phyloP scores from a whole-genome alignment of 331 rosid species.

The Spiraea crenata region DNA sequence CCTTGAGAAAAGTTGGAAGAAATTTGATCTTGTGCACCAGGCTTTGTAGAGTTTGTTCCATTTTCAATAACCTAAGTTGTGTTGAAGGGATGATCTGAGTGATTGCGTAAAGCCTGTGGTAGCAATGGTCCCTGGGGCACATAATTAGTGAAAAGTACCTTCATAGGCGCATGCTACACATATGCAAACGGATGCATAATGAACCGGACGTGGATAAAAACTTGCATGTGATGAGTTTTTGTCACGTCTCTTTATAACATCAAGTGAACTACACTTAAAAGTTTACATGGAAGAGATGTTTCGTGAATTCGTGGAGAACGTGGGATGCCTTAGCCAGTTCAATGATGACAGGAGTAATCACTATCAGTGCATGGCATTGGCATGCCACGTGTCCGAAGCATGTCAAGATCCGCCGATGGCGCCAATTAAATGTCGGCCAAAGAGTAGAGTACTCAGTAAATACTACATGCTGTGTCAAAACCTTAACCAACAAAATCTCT shows the following conservation, averaged over 20 bases:
- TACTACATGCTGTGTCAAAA: background rate
- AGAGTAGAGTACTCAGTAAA: background rate
- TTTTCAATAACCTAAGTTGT: no score
- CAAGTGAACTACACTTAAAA: no score
- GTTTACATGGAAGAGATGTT: no score
- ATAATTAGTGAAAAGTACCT: background rate
- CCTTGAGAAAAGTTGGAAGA: no score
- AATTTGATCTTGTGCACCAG: no score
- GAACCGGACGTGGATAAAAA: background rate
- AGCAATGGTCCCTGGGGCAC: no score
- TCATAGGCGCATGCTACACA: background rate
- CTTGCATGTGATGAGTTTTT: no score
- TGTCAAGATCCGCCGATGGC: background rate
- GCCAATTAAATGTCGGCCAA: conserved; percentile 4
- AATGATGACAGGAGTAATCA: background rate
- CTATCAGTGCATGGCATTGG: background rate
- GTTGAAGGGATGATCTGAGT: no score
- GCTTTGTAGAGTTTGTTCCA: no score
- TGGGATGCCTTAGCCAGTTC: conserved; percentile 4
- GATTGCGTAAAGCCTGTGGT: no score
- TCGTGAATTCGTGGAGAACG: background rate
- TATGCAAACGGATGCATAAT: background rate
- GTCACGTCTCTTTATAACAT: no score
- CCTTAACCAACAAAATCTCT: no score
- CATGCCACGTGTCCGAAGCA: conserved; percentile 10